Base-by-base conservation (phyloP, 345 rosid species). In the Streptanthus diversifolius region DNA sequence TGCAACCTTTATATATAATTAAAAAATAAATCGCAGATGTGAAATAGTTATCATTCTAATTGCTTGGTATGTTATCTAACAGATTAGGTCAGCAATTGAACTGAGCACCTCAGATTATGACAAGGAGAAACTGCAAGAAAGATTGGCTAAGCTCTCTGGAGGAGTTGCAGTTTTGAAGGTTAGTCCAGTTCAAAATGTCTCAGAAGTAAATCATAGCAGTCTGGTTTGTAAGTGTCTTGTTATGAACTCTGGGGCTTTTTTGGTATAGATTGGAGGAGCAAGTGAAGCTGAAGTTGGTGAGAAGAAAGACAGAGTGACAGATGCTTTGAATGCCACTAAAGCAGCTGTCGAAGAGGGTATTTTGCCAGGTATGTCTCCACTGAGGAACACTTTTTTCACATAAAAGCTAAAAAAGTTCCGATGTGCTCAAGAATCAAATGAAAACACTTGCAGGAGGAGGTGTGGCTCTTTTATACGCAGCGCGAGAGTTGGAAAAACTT, bases 261-360 rank as follows among this genome's bases (percentile, higher is more conserved):
- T 35, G 45, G n/a, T 6, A 30, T 82, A 95, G 97, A 90, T 95
- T 73, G 99, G 98, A 51, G 99, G 99, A 76, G 98, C 98, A 8
- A 95, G 99, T 80, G 98, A 95, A 78, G 80, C 91, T 19, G 99
- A 95, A 78, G 99, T 95, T 59, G 72, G 90, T 57, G 99, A 95
- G 81, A 95, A 88, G 88, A 95, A 95, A 77, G 99, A 95, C 62
- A 84, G 99, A 74, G 98, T 92, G 49, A 95, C 95, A 0, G 98
- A 95, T 87, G 99, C 99, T 18, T 71, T 95, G 67, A 95, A 95
- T 82, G 98, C 99, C 32, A 95, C 99, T 8, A 92, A 95, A 78
- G 99, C 98, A 62, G 98, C 98, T 21, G 97, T 92, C 7, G 99
- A 95, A 77, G 99, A 92, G 90, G 99, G 99, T 61, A 95, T 95